Evolutionary conservation across 306 rosid genomes (phyloP).

Genomic region (Phaseolus lunatus): DNA sequence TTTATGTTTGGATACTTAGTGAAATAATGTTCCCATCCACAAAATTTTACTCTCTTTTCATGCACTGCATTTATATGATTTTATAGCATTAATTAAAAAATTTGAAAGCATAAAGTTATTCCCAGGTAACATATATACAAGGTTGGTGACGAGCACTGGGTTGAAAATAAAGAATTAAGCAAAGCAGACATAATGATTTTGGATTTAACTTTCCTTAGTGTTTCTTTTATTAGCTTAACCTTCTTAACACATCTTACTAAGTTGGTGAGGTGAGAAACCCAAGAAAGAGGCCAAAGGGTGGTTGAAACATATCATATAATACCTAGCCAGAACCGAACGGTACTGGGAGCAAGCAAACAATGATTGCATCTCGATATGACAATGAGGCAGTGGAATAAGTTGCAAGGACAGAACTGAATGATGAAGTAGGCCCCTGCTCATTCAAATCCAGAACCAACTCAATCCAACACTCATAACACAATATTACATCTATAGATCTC

Average conservation of each 20-base stretch:
- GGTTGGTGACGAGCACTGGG: neutral
- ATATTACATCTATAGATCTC: too few species aligned
- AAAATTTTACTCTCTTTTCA: too few species aligned
- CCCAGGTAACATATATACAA: neutral
- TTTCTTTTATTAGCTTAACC: too few species aligned
- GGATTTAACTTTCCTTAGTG: too few species aligned
- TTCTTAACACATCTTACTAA: too few species aligned
- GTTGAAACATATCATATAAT: neutral
- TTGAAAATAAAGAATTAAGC: neutral
- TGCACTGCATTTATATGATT: neutral
- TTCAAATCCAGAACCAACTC: neutral
- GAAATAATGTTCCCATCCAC: too few species aligned
- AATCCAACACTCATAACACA: too few species aligned
- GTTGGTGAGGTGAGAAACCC: too few species aligned
- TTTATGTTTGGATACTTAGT: too few species aligned
- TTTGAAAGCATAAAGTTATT: neutral
- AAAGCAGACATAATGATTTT: neutral
- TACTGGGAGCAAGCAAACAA: constrained; percentile 7
- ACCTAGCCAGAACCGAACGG: constrained; percentile 8
- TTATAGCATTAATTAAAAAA: neutral
- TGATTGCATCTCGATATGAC: neutral
- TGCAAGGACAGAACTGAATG: neutral
- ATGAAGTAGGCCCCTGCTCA: neutral
- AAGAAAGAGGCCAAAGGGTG: too few species aligned
- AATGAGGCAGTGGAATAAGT: neutral